Evolutionary conservation across 108 stramenopile species (phyloP), one percentile per base, ranked within the genome.

Genomic region (Nitzschia sp.): DNA sequence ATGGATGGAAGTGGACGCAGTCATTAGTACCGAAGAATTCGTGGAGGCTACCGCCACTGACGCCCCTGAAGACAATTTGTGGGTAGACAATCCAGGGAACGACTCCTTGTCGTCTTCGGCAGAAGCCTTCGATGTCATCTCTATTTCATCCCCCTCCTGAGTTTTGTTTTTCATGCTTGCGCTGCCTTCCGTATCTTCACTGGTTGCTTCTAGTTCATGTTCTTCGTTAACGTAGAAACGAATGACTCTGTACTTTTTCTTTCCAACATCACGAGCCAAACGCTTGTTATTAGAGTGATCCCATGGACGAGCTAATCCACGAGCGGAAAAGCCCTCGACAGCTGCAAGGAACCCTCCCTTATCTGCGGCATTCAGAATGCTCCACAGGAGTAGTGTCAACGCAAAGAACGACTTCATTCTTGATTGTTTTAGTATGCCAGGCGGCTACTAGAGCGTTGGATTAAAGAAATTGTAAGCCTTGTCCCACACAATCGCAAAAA

Each of bases 131-230:
- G n/a, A n/a, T 11, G 38, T 51, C 32, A 56, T 23, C 21, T 68
- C 51, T 1, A 34, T 46, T 36, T 49, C 34, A 23, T 25, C 54
- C 5, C 57, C 56, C 26, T 70, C 68, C 47, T 53, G 57, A 1
- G 3, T 45, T 9, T 48, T 11, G 5, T 35, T 38, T 46, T 59
- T 53, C 8, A 19, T 53, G n/a, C 51, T 49, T 31, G 36, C 54
- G n/a, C n/a, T n/a, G 45, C 67, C 67, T 2, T 9, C 55, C 1
- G 45, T 23, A 3, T 46, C 54, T 57, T 68, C 67, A 13, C 26
- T 54, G 8, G 67, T 53, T 25, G 36, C 56, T 17, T 57, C 38
- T 54, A 15, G 15, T 21, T 51, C 49, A 19, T 17, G 49, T 23
- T 51, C 21, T 23, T 51, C 49, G 49, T 51, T 19, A 19, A 51